Conservation (phyloP, 345 rosid species). For the Sonneratia alba region DNA sequence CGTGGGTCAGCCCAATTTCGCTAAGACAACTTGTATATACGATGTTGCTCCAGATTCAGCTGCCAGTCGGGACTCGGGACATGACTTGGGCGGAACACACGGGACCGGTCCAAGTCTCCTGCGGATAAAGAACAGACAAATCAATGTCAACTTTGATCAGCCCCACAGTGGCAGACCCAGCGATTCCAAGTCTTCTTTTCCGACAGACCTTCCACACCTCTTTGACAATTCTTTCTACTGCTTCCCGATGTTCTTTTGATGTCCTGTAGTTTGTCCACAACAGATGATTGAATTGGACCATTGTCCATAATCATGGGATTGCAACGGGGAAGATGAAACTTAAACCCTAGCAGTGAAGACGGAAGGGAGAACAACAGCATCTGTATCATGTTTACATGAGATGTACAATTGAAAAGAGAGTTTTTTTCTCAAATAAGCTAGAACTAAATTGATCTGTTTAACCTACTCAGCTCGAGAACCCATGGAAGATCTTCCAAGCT, state of each 20-base stretch:
- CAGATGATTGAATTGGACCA: not conserved
- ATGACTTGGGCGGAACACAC: too few relatives aligned
- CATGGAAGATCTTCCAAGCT: not conserved
- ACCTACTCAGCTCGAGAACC: not conserved
- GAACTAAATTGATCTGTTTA: not conserved
- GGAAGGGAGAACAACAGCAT: not conserved
- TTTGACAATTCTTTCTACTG: not conserved
- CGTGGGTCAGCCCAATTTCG: too few relatives aligned
- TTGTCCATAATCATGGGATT: not conserved
- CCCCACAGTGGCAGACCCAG: too few relatives aligned
- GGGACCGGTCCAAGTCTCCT: not conserved
- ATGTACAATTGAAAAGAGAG: not conserved
- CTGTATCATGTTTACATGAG: not conserved
- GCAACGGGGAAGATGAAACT: not conserved
- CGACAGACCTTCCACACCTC: too few relatives aligned
- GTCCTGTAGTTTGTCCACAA: too few relatives aligned
- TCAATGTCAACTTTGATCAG: too few relatives aligned
- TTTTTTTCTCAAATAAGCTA: not conserved
- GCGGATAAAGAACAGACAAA: not conserved
- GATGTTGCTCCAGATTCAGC: too few relatives aligned
- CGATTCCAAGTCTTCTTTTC: too few relatives aligned
- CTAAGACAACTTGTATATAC: too few relatives aligned
- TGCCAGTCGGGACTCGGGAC: too few relatives aligned
- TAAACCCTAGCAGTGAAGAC: not conserved
- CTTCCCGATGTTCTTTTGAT: not conserved